Percentiles rank a stretch among this genome's conserved stretches.
These are phyloP conservation scores for Phellinidium pouzarii DNA, from an alignment of 1,284 basidiomycete genomes.

Conservation along the genomic window DNA sequence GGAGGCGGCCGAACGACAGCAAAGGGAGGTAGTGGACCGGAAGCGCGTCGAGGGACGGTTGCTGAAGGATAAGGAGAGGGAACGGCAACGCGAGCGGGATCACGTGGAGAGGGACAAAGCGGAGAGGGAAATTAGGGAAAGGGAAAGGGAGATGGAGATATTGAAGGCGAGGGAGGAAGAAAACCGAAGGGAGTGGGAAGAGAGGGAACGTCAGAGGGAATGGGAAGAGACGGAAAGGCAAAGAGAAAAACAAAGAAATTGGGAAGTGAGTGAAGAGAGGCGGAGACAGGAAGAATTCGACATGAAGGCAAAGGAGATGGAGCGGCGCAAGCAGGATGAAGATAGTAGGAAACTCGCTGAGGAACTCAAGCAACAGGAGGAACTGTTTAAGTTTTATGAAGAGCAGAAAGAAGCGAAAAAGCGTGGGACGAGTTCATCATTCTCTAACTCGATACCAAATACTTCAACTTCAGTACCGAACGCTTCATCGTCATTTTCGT, in stretches of 20 bases:
- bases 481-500: conserved; percentile 5
- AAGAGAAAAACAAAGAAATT: conserved; percentile 13
- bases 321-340: conserved; percentile 6
- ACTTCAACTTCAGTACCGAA: conserved; percentile 19
- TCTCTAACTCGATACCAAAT: conserved; percentile 21
- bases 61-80: not conserved
- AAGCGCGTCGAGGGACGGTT: not conserved
- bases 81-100: conserved; percentile 8
- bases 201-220: conserved; percentile 1
- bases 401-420: conserved; percentile 27
- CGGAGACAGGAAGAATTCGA: conserved; percentile 16
- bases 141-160: not conserved
- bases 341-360: not conserved
- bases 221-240: conserved; percentile 15
- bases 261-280: conserved; percentile 9
- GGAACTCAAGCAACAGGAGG: conserved; percentile 22
- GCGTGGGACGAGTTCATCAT: conserved; percentile 20
- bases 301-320: not conserved
- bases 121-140: conserved; percentile 9
- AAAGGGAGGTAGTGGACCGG: not conserved
- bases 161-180: conserved; percentile 3
- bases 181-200: not conserved
- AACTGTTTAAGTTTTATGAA: conserved; percentile 22
- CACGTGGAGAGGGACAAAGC: not conserved
- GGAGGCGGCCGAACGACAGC: not conserved